phyloP scores from a whole-genome alignment of 2,329 filamentous ascomycete species.

The Cercospora zeae-maydis region DNA sequence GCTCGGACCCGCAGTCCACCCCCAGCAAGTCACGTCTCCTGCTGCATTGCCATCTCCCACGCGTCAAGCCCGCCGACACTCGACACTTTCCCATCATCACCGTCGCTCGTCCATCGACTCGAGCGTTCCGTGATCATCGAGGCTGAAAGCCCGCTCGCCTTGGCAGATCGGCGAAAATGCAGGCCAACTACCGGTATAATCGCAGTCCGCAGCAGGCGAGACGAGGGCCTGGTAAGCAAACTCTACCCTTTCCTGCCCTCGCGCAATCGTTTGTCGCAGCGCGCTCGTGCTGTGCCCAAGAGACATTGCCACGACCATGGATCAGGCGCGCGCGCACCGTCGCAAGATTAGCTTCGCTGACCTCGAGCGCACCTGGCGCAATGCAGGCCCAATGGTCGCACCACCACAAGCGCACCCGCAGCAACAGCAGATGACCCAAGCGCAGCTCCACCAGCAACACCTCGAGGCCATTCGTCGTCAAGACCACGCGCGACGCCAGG shows the following conservation, averaged over 20 bases:
- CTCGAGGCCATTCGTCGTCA: slow-evolving; percentile 43
- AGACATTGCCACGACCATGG: slow-evolving; percentile 13
- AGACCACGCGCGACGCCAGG: slow-evolving; percentile 68
- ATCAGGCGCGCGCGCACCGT: slow-evolving; percentile 26
- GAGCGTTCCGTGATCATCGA: background rate
- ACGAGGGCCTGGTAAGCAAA: slow-evolving; percentile 43
- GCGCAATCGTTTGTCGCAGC: background rate
- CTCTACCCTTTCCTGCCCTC: background rate
- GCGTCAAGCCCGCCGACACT: slow-evolving; percentile 25
- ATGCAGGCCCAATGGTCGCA: slow-evolving; percentile 44
- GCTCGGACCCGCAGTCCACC: background rate
- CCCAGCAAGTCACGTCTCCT: slow-evolving; percentile 1
- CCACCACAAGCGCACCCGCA: slow-evolving; percentile 31
- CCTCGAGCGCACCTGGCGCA: slow-evolving; percentile 45
- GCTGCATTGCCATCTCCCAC: background rate
- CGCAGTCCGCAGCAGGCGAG: slow-evolving; percentile 31
- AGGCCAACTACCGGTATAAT: slow-evolving; percentile 43
- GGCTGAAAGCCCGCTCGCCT: slow-evolving; percentile 15
- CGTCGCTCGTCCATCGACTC: slow-evolving; percentile 4
- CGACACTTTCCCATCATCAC: slow-evolving; percentile 11
- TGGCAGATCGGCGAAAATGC: slow-evolving; percentile 38
- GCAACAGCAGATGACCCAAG: slow-evolving; percentile 48
- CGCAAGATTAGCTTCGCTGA: slow-evolving; percentile 49
- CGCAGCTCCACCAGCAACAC: slow-evolving; percentile 47
- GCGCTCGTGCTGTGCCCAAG: background rate